Conservation (phyloP, 2,329 filamentous ascomycete genomes). For the Aspergillus quadricinctus region DNA sequence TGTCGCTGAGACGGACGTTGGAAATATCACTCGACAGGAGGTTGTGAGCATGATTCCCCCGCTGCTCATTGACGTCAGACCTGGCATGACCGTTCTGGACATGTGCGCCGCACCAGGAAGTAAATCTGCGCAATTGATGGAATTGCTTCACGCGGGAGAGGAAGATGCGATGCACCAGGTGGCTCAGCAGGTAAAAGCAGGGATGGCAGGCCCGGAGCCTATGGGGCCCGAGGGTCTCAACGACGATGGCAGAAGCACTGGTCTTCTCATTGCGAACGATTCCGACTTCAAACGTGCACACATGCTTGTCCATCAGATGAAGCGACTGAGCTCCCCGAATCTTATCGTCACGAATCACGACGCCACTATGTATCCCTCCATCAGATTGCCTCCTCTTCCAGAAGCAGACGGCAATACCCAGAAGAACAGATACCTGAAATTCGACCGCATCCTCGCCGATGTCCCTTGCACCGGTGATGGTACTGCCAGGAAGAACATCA, state of each 20-base stretch:
- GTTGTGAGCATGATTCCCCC: slow-evolving; percentile 99
- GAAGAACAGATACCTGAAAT: slow-evolving; percentile 76
- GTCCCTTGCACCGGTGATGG: slow-evolving; percentile 97
- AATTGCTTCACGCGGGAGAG: slow-evolving; percentile 90
- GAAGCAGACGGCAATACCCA: slow-evolving; percentile 50
- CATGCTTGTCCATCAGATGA: slow-evolving; percentile 96
- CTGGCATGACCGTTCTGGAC: slow-evolving; percentile 89
- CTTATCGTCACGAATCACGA: slow-evolving; percentile 97
- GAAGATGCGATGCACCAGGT: slow-evolving; percentile 77
- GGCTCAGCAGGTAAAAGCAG: slow-evolving; percentile 58
- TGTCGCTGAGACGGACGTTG: slow-evolving; percentile 92
- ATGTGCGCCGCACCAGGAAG: slow-evolving; percentile 96
- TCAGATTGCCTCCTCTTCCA: slow-evolving; percentile 67
- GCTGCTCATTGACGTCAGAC: slow-evolving; percentile 82
- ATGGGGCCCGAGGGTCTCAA: slow-evolving; percentile 50
- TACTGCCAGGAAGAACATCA: slow-evolving; percentile 86
- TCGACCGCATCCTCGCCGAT: slow-evolving; percentile 92
- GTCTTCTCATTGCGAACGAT: slow-evolving; percentile 91
- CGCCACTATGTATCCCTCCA: slow-evolving; percentile 89
- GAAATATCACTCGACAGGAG: slow-evolving; percentile 96
- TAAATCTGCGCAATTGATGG: slow-evolving; percentile 91
- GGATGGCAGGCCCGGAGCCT: slow-evolving; percentile 52
- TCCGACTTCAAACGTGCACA: slow-evolving; percentile 94
- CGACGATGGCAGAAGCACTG: slow-evolving; percentile 84
- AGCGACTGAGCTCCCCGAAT: slow-evolving; percentile 93